Conservation (phyloP, 352 stramenopile genomes). For the Thalassiosira ordinaria region DNA sequence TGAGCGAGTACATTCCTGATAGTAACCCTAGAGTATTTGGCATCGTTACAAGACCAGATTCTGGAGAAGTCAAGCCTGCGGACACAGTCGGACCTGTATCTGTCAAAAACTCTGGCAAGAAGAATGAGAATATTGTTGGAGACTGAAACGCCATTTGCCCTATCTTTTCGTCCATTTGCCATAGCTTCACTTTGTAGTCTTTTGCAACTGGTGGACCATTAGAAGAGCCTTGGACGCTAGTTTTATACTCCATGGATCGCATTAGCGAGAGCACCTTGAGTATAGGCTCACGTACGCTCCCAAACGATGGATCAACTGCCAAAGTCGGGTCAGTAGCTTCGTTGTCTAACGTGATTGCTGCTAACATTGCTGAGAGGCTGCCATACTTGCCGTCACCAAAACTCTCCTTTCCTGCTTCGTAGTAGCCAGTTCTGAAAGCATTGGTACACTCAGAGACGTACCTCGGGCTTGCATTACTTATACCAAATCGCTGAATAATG, state of each 20-base stretch:
- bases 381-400: too few species aligned
- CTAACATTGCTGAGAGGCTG: too few species aligned
- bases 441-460: too few species aligned
- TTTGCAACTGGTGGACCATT: conserved; percentile 36
- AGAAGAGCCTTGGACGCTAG: conserved; percentile 31
- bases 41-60: not conserved
- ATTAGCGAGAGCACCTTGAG: conserved; percentile 63
- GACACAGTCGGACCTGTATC: conserved; percentile 36
- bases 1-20: conserved; percentile 71
- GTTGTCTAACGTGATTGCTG: too few species aligned
- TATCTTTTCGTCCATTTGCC: conserved; percentile 46
- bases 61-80: not conserved
- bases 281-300: conserved; percentile 64
- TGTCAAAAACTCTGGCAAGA: conserved; percentile 66
- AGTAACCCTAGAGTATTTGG: conserved; percentile 46
- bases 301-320: conserved; percentile 67
- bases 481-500: conserved; percentile 68
- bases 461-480: too few species aligned
- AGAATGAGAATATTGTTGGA: conserved; percentile 76
- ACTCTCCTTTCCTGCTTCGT: conserved; percentile 25
- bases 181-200: conserved; percentile 39
- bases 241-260: conserved; percentile 63
- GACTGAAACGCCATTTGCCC: conserved; percentile 63
- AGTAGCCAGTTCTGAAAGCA: too few species aligned
- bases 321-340: too few species aligned